These are phyloP conservation scores for Adiantum capillusveneris DNA, from an alignment of 75 land plant genomes.

Conservation along the genomic window DNA sequence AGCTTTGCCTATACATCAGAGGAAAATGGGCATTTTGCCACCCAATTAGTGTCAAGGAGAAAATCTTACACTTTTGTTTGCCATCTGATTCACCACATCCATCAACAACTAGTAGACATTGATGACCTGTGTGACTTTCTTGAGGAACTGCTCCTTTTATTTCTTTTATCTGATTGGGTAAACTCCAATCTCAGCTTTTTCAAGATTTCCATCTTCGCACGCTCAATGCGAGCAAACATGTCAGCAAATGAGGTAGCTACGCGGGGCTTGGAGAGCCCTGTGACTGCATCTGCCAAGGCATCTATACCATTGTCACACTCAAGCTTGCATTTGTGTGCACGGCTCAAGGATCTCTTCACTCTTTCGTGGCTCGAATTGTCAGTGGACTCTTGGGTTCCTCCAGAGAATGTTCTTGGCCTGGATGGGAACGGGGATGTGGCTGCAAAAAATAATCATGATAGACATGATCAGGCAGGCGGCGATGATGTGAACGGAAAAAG, in stretches of 20 bases:
- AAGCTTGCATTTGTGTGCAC: not conserved
- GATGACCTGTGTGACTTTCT: no score
- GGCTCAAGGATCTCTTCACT: not conserved
- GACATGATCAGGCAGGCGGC: no score
- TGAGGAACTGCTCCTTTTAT: not conserved
- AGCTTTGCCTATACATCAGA: no score
- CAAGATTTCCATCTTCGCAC: constrained; percentile 6
- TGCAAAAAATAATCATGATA: no score
- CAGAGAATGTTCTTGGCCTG: not conserved
- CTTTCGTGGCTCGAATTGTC: not conserved
- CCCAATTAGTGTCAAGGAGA: no score
- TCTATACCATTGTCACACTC: not conserved
- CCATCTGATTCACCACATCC: no score
- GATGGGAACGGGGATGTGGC: no score
- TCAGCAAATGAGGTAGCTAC: not conserved
- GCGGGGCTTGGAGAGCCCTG: not conserved
- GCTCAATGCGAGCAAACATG: constrained; percentile 9
- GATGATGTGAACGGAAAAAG: no score
- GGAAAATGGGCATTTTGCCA: no score
- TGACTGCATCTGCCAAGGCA: constrained; percentile 12
- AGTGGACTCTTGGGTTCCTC: constrained; percentile 2
- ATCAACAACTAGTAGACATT: no score
- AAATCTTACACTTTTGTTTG: no score
- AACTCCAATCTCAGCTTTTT: constrained; percentile 7
- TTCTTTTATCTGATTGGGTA: constrained; percentile 1